Conservation (phyloP, 768 basidiomycete genomes). For the Hemileccinum rubropunctum region DNA sequence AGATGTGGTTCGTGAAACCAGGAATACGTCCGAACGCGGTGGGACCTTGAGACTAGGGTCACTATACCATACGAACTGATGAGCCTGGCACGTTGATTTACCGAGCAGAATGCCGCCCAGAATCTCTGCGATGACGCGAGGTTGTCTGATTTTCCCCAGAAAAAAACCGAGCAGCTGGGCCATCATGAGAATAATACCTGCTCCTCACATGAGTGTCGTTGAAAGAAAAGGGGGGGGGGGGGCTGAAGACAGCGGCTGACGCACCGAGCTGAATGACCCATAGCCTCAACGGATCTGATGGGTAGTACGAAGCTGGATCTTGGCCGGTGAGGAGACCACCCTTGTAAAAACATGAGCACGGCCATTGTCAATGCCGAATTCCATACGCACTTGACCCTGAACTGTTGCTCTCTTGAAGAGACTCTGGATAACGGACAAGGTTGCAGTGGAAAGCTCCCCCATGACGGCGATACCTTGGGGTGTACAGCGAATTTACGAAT, state of each 20-base stretch:
- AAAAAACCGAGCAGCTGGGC: slow-evolving; percentile 68
- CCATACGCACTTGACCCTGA: slow-evolving; percentile 26
- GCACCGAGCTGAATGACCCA: slow-evolving; percentile 77
- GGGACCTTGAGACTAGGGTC: slow-evolving; percentile 25
- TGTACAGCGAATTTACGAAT: not conserved
- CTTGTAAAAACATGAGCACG: slow-evolving; percentile 33
- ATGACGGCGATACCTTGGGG: slow-evolving; percentile 11
- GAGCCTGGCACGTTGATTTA: slow-evolving; percentile 13
- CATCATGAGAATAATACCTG: slow-evolving; percentile 78
- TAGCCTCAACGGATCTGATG: slow-evolving; percentile 65
- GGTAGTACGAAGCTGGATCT: slow-evolving; percentile 64
- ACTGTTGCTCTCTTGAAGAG: slow-evolving; percentile 17
- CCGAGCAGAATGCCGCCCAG: slow-evolving; percentile 88
- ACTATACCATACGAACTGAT: slow-evolving; percentile 59
- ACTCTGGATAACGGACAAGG: slow-evolving; percentile 15
- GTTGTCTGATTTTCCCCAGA: slow-evolving; percentile 74
- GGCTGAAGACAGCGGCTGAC: slow-evolving; percentile 16
- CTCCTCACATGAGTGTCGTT: not conserved
- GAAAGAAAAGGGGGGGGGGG: too few relatives aligned
- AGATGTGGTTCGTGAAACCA: slow-evolving; percentile 83
- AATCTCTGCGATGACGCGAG: slow-evolving; percentile 92
- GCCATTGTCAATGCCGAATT: not conserved
- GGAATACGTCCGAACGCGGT: slow-evolving; percentile 80
- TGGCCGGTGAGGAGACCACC: slow-evolving; percentile 77
- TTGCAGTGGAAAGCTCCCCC: slow-evolving; percentile 49